Base-by-base conservation (phyloP, 345 rosid species). In the Corchorus olitorius region DNA sequence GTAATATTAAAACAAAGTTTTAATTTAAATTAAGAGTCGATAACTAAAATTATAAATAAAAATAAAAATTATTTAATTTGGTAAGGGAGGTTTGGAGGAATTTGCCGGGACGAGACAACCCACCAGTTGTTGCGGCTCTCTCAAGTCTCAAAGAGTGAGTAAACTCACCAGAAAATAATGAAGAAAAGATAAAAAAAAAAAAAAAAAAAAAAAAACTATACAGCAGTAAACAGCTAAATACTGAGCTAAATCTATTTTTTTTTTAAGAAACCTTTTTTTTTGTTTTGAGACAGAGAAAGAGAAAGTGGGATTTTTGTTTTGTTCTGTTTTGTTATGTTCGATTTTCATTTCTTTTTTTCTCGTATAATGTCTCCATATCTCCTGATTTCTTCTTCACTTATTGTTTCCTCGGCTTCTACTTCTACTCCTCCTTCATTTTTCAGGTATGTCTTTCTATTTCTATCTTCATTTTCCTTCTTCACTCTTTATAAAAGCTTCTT, bases 101-200 rank as follows among this genome's bases (percentile, higher is more conserved):
- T 66, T 70, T 14, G 83, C 76, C 72, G 82, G 82, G 89, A 82
- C 73, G 82, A 67, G 89, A 84, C 83, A 83, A 76, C 85, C 82
- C 83, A 86, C 83, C 86, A 81, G 83, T 61, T 79, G 86, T 84
- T 84, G 91, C 89, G 85, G 86, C 85, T 84, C 77, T 74, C 80
- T 70, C 77, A 79, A 85, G 84, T 81, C 86, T 82, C 74, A 71
- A 20, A 13, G 62, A 63, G 11, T n/a, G 61, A 20, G 43, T 11
- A 11, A 27, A 11, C 53, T 49, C 11, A 22, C 10, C 27, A 22
- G 27, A 10, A 20, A 15, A 35, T 1, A 15, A 8, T 7, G 12
- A 37, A 62, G 16, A 63, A 63, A 16, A 63, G 8, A 4, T 3
- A 63, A 37, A 19, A 39, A 63, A 16, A 16, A 6, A n/a, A n/a